Evolutionary conservation across 2,329 filamentous ascomycete species (phyloP), one percentile per base, ranked within the genome.

Genomic region (Hymenoscyphus repandus): DNA sequence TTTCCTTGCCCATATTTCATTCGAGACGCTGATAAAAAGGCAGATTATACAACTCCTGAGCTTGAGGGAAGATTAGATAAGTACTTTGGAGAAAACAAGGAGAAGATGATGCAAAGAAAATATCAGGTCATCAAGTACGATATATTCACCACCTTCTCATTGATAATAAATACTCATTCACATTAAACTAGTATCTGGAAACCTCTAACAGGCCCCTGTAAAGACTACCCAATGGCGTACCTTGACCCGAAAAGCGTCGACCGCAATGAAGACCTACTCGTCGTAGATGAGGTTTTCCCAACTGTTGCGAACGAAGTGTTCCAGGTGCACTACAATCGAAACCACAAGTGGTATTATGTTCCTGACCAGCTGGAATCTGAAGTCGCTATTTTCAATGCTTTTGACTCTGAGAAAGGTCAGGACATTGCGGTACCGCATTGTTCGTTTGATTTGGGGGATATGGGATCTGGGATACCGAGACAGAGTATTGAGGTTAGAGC

Each of bases 401-500:
- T 17, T 51, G 33, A 33, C 42, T 10, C 34, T 6, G 33, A 15
- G 5, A 42, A 15, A 32, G 47, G 31, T 3, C 44, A 36, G 37
- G 31, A 31, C n/a, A n/a, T 33, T 17, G 30, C 31, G 5, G 49
- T 50, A 10, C 52, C 52, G 18, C 52, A 55, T 49, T 32, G 20
- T 20, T 34, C 52, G 3, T 46, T 55, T 47, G 42, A 42, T 17
- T 31, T 49, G 10, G 13, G 32, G 22, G 32, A 12, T 1, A 32
- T 18, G 10, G 34, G 27, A 15, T 17, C n/a, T n/a, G 30, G 40
- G 15, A 7, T 13, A 17, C 47, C 33, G 12, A 33, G 54, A 5
- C 47, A 56, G 32, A 56, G 54, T 37, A 51, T 56, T 46, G 54
- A 56, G 36, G 27, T 54, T 20, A 15, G 54, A 31, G 51, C 51